Base-by-base conservation (phyloP, 2,329 filamentous ascomycete species). In the Stemphylium lycopersici region DNA sequence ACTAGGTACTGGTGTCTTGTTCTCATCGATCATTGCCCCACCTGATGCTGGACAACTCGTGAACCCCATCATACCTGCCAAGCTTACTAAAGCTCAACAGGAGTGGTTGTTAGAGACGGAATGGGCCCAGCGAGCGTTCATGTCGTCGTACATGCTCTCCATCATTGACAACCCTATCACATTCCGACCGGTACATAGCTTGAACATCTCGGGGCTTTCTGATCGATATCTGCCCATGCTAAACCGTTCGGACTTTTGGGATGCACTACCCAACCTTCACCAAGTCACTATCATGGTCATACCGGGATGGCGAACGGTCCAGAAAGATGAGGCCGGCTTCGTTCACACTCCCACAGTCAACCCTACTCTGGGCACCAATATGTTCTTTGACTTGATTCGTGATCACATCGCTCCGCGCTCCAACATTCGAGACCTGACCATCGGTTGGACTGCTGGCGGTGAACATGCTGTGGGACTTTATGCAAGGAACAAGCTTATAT, bases 101-200 rank as follows among this genome's bases (percentile, higher is more conserved):
- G 86, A 89, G 70, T 87, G 88, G 84, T 73, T 90, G 1, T 75
- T 88, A 33, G 87, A 90, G 68, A 84, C 86, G 3, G 83, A 86
- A 47, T 89, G 87, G 85, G 87, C 87, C 6, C 87, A 90, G 59
- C 79, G 83, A 48, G 87, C 87, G 15, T 87, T 90, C 67, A 78
- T 90, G 41, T 83, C 87, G 43, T 88, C 87, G 1, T 90, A 87
- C 61, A 82, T 86, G 59, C 81, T 89, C 42, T 83, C 85, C 1
- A 72, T 90, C 38, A 83, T 86, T 20, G 85, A 89, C 63, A 88
- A 87, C 55, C 76, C 77, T 4, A 60, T 66, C 4, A 80, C 77
- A 1, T 88, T 90, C 59, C 55, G 66, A 6, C 72, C 78, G 5
- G 78, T 90, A 38, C 82, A 81, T 18, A 84, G 81, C 5, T 69